A percentile compares a stretch with the other conserved stretches of the same genome.
Evolutionary conservation across 2,329 filamentous ascomycete genomes (phyloP).

Genomic region (Diaporthe eres): DNA sequence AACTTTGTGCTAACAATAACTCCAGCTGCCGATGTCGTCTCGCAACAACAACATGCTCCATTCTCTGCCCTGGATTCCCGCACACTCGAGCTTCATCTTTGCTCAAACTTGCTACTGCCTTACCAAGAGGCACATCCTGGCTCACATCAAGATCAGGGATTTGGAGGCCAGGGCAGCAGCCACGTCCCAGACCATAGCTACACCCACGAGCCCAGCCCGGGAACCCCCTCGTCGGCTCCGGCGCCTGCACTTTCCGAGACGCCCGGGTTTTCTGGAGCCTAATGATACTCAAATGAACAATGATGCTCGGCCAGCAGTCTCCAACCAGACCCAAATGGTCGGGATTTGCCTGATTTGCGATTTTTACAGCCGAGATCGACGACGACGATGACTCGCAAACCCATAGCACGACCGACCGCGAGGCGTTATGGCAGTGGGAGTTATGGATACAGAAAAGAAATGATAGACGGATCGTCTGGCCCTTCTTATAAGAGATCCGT

Average conservation of each 20-base stretch:
- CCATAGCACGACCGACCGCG: neutral
- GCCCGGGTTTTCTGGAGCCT: neutral
- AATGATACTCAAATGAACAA: too few species aligned
- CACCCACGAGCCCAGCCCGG: neutral
- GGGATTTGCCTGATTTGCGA: neutral
- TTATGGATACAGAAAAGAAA: neutral
- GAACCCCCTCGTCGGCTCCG: neutral
- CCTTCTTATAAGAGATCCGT: neutral
- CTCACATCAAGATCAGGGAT: constrained; percentile 10
- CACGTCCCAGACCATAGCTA: constrained; percentile 2
- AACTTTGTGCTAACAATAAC: constrained; percentile 37
- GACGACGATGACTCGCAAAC: too few species aligned
- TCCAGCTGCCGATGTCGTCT: constrained; percentile 56
- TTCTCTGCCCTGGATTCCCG: constrained; percentile 65
- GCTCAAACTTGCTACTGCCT: constrained; percentile 58
- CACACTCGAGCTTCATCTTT: constrained; percentile 62
- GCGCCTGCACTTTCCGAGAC: neutral
- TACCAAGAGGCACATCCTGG: constrained; percentile 28
- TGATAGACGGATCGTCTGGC: neutral
- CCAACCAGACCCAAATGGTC: neutral
- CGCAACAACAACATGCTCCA: constrained; percentile 65
- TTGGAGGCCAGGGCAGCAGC: neutral
- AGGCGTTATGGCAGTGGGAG: constrained; percentile 15
- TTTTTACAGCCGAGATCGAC: neutral
- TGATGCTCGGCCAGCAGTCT: neutral